Evolutionary conservation across 768 basidiomycete genomes (phyloP).

Genomic region (Boletus insuetus): DNA sequence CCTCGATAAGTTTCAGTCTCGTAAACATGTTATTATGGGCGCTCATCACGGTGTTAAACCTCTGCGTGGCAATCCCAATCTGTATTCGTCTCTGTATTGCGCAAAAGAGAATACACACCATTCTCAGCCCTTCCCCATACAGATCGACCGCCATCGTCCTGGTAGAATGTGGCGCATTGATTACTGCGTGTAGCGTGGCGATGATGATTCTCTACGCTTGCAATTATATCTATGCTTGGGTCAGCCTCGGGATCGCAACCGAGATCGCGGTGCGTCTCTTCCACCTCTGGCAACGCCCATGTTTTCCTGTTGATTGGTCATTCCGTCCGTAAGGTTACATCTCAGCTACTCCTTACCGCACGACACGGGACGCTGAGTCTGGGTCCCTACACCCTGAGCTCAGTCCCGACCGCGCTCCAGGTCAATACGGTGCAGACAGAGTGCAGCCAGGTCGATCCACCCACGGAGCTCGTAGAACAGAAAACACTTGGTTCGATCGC

Average conservation of each 20-base stretch:
- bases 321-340: slow-evolving; percentile 1
- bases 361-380: slow-evolving; percentile 9
- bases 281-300: no score
- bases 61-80: slow-evolving; percentile 17
- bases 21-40: slow-evolving; percentile 10
- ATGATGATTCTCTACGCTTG: slow-evolving; percentile 11
- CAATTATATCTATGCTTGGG: not conserved
- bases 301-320: not conserved
- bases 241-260: slow-evolving; percentile 10
- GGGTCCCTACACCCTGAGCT: not conserved
- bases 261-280: slow-evolving; percentile 15
- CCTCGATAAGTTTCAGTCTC: not conserved
- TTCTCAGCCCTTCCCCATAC: slow-evolving; percentile 4
- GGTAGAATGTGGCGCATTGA: slow-evolving; percentile 19
- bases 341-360: slow-evolving; percentile 17
- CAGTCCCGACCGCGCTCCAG: not conserved
- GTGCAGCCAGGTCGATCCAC: not conserved
- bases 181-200: not conserved
- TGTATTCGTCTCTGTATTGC: slow-evolving; percentile 11
- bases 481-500: not conserved
- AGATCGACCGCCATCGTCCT: slow-evolving; percentile 15
- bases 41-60: slow-evolving; percentile 10
- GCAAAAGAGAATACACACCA: slow-evolving; percentile 2
- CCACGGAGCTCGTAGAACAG: not conserved
- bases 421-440: not conserved